Evolutionary conservation across 2,329 filamentous ascomycete species (phyloP).

Genomic region (Aciculosporium take): DNA sequence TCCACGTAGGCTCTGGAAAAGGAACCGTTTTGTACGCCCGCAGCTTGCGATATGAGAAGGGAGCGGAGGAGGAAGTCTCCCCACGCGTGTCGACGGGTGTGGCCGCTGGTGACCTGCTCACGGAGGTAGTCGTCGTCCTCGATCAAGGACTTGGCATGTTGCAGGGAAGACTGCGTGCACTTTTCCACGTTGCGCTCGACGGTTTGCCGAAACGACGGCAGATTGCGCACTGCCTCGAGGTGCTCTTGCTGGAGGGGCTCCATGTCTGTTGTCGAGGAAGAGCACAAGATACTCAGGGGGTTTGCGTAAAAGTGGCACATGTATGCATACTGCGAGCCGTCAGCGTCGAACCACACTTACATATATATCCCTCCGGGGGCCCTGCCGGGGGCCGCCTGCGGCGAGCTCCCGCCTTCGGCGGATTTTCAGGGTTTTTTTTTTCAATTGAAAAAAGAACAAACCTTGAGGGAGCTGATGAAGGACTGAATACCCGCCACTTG

Average conservation of each 20-base stretch:
- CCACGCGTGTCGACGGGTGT: constrained; percentile 20
- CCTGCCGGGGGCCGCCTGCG: no score
- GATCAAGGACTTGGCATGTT: constrained; percentile 33
- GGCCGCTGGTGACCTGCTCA: constrained; percentile 22
- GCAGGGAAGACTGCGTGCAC: constrained; percentile 28
- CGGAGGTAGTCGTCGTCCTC: constrained; percentile 44
- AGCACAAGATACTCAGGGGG: constrained; percentile 50
- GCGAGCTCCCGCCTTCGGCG: no score
- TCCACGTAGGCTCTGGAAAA: constrained; percentile 47
- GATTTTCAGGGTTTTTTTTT: no score
- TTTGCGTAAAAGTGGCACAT: constrained; percentile 82
- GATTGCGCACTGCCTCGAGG: constrained; percentile 50
- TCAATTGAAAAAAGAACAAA: no score
- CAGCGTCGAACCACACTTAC: background rate
- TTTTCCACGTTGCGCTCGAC: constrained; percentile 34
- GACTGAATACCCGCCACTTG: constrained; percentile 63
- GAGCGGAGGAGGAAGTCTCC: constrained; percentile 32
- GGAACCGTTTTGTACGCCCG: constrained; percentile 20
- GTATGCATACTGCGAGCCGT: constrained; percentile 51
- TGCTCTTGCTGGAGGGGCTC: constrained; percentile 41
- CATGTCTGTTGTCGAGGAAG: constrained; percentile 14
- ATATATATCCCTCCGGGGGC: no score
- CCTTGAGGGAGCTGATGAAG: constrained; percentile 57
- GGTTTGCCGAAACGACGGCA: constrained; percentile 51
- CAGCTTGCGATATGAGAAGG: constrained; percentile 30